A percentile compares a stretch with the other conserved stretches of the same genome.
phyloP scores from a whole-genome alignment of 148 eudicot genomes.

The Tetragonia tetragonoides region DNA sequence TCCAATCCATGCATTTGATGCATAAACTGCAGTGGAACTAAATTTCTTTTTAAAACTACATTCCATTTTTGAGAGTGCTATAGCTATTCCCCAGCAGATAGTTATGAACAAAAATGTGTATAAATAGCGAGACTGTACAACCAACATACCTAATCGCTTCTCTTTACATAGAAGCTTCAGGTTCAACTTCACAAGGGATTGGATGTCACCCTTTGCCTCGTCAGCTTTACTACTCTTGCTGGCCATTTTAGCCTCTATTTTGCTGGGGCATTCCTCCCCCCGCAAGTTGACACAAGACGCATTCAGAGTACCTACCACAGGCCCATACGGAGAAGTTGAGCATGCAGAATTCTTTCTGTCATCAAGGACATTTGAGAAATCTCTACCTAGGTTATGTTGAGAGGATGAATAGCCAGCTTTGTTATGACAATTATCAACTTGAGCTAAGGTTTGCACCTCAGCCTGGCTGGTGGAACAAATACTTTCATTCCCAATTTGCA shows the following conservation, averaged over 20 bases:
- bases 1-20: too few relatives aligned
- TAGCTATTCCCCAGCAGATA: too few relatives aligned
- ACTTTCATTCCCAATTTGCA: constrained; percentile 10
- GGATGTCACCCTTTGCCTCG: constrained; percentile 69
- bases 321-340: constrained; percentile 21
- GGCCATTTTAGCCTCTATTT: constrained; percentile 14
- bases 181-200: constrained; percentile 84
- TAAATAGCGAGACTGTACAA: neutral
- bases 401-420: constrained; percentile 22
- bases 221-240: constrained; percentile 30
- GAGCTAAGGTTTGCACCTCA: constrained; percentile 16
- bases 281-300: constrained; percentile 26
- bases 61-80: too few relatives aligned
- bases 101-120: neutral
- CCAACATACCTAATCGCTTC: constrained; percentile 58
- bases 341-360: constrained; percentile 16
- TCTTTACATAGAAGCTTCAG: constrained; percentile 56
- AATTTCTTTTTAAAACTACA: too few relatives aligned
- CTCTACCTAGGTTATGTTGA: constrained; percentile 3
- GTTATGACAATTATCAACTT: constrained; percentile 14
- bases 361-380: constrained; percentile 13
- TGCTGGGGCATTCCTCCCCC: constrained; percentile 9
- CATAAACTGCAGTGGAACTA: too few relatives aligned
- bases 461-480: constrained; percentile 17
- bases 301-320: constrained; percentile 20